Evolutionary conservation across 2,329 filamentous ascomycete genomes (phyloP).

Genomic region (Verticillium albo-atrum): DNA sequence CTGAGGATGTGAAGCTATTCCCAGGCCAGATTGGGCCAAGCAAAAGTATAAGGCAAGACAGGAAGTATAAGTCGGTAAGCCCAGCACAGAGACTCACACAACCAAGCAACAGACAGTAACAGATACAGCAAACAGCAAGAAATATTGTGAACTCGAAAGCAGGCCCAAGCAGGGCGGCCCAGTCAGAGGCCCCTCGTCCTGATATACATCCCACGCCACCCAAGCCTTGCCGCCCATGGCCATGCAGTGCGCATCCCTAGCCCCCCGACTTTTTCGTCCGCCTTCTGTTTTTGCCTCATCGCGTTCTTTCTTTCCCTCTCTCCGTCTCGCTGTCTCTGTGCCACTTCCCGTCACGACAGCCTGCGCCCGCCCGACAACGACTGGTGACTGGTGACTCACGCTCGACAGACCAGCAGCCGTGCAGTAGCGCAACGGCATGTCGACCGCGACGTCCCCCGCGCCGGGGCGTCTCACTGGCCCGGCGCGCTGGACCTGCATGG

Average conservation of each 20-base stretch:
- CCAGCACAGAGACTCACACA: neutral
- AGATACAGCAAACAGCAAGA: neutral
- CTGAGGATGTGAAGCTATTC: slow-evolving; percentile 1
- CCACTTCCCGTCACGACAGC: too few relatives aligned
- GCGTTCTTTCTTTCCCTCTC: neutral
- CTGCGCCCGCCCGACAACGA: too few relatives aligned
- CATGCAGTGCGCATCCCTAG: neutral
- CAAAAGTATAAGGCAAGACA: neutral
- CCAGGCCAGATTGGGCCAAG: neutral
- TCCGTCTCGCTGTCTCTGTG: too few relatives aligned
- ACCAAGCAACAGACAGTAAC: neutral
- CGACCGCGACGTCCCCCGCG: neutral
- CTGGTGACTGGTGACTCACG: neutral
- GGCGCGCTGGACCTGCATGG: slow-evolving; percentile 1
- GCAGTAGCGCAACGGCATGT: neutral
- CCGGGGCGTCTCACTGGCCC: neutral
- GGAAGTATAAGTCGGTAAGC: neutral
- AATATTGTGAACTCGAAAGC: neutral
- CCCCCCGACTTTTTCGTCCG: neutral
- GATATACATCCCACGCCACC: neutral
- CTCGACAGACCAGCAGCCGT: neutral
- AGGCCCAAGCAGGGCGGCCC: neutral
- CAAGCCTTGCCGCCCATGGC: neutral
- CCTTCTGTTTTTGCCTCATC: neutral
- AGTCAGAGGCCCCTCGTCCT: neutral